Evolutionary conservation across 1,139 yeast genomes (phyloP).

Genomic region (Suzukiozyma palmioleophila): DNA sequence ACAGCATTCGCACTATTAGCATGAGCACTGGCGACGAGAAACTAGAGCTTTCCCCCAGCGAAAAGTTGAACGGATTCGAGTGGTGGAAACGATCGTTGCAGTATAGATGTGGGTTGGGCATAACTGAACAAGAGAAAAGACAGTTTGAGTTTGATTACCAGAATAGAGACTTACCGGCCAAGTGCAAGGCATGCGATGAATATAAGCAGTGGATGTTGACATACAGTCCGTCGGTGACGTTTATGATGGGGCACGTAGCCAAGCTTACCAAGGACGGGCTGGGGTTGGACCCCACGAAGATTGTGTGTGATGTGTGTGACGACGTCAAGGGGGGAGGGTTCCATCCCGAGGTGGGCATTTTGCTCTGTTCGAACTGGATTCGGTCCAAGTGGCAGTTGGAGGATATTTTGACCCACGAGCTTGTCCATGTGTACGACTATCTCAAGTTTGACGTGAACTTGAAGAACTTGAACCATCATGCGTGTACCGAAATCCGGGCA

Average conservation of each 20-base stretch:
- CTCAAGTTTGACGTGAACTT: constrained; percentile 83
- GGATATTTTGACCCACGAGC: constrained; percentile 87
- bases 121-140: constrained; percentile 48
- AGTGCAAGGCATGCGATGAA: constrained; percentile 65
- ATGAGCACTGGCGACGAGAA: constrained; percentile 1
- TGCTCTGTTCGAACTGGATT: constrained; percentile 82
- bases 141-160: constrained; percentile 57
- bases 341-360: constrained; percentile 82
- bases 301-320: constrained; percentile 81
- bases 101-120: constrained; percentile 70
- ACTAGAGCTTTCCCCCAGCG: constrained; percentile 18
- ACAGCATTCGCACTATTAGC: not conserved
- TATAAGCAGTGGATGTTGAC: constrained; percentile 74
- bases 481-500: constrained; percentile 95
- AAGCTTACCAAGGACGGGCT: constrained; percentile 55
- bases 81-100: constrained; percentile 79
- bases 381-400: constrained; percentile 79
- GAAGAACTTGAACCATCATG: constrained; percentile 83
- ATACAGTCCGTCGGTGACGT: constrained; percentile 81
- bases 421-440: constrained; percentile 91
- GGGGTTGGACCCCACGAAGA: constrained; percentile 33
- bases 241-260: constrained; percentile 81
- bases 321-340: constrained; percentile 90
- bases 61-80: constrained; percentile 50
- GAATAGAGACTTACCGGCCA: constrained; percentile 42